phyloP scores from a whole-genome alignment of 78 protist genomes.

The Dictyostelium firmibasis region DNA sequence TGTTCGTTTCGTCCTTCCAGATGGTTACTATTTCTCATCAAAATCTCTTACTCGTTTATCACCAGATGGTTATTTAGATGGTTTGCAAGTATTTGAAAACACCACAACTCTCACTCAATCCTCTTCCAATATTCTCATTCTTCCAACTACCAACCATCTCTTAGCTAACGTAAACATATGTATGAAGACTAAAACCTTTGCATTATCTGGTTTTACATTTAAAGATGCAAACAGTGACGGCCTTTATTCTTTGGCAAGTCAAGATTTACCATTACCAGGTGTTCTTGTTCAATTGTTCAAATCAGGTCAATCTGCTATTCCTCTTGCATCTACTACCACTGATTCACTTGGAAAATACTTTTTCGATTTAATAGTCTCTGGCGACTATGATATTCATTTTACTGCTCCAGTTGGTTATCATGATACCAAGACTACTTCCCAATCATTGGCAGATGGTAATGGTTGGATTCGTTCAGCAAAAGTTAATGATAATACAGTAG shows the following conservation, averaged over 20 bases:
- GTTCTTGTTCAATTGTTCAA: background rate
- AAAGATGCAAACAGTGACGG: background rate
- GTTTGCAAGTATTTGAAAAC: background rate
- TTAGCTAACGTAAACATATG: background rate
- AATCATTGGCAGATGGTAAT: background rate
- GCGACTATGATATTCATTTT: constrained; percentile 5
- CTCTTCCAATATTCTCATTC: background rate
- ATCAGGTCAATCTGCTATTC: background rate
- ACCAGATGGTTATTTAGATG: background rate
- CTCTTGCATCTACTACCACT: background rate
- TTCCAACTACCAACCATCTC: constrained; percentile 5
- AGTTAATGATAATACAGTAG: background rate
- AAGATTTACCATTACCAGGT: background rate
- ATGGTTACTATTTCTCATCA: background rate
- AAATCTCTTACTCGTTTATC: background rate
- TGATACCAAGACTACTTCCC: background rate
- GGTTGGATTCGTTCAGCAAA: background rate
- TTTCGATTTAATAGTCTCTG: background rate
- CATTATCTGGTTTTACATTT: background rate
- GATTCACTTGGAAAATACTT: constrained; percentile 9
- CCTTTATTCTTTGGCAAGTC: background rate
- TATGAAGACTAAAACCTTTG: background rate
- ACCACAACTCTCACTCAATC: background rate
- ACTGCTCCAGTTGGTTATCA: background rate
- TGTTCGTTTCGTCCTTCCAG: background rate